Evolutionary conservation across 768 basidiomycete genomes (phyloP), one percentile per base, ranked within the genome.

Genomic region (Daedalea quercina): DNA sequence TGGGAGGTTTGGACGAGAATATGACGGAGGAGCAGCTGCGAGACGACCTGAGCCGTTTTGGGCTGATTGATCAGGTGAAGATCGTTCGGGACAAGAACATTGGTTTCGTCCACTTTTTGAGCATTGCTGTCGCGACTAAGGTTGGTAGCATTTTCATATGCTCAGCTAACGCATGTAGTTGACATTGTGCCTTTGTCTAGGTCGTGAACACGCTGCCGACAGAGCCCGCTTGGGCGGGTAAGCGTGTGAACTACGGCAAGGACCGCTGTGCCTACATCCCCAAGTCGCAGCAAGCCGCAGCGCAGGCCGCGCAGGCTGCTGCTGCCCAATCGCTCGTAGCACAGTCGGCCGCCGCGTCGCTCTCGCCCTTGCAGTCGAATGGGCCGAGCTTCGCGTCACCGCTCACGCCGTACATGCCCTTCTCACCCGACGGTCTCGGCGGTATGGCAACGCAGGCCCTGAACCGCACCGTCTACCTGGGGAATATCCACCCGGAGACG

Each of bases 51-150:
- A 85, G 86, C 62, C 79, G 88, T 41, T 99, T 95, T 64, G 96
- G 96, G 20, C 76, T 95, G 25, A 97, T 99, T 62, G 96, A 99
- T 70, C 95, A 98, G 68, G 94, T 99, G 67, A 99, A 99, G 80
- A 97, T 99, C 65, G 96, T 98, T 48, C 74, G 95, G 56, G 96
- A 99, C 75, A 97, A 97, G 79, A 96, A 96, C 64, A 98, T 98
- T 53, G 96, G 94, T 2, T 99, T 99, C 67, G 94, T 99, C 19
- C 96, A 99, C 70, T 98, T 98, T 76, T 74, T 99, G 64, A 92
- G 89, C 67, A 96, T 99, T 67, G 80, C 88, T 20, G 82, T 90
- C 40, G 96, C 96, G 15, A 94, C 89, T 59, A 97, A 98, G 88
- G 92, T 92, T 50, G 9, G 77, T 69, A 31, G 15, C n/a, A n/a